Conservation (phyloP, 2,329 filamentous ascomycete genomes). For the Celoporthe dispersa region DNA sequence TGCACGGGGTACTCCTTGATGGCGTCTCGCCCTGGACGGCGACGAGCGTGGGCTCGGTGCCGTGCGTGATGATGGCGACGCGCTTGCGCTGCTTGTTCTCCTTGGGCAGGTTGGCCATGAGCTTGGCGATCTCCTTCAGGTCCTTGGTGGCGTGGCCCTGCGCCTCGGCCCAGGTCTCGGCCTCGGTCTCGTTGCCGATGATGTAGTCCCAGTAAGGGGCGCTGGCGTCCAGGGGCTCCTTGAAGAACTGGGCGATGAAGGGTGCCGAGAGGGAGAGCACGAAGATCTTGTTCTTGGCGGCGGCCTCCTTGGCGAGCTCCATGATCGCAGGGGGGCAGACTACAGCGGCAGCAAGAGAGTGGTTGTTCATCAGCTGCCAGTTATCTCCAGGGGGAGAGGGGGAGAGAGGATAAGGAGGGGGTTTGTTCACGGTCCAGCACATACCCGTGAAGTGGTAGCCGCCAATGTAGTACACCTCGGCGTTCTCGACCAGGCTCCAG, state of each 20-base stretch:
- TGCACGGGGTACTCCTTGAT: constrained; percentile 82
- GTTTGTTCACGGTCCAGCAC: constrained; percentile 16
- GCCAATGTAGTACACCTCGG: constrained; percentile 88
- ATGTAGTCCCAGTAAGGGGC: constrained; percentile 94
- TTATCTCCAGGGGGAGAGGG: neutral
- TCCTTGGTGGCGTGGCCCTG: constrained; percentile 77
- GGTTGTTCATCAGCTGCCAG: neutral
- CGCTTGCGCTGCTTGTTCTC: constrained; percentile 84
- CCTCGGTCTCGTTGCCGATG: constrained; percentile 97
- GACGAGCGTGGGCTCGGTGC: constrained; percentile 86
- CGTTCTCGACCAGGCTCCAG: constrained; percentile 89
- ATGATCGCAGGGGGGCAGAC: constrained; percentile 90
- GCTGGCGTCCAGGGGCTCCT: constrained; percentile 85
- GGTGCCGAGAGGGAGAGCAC: constrained; percentile 91
- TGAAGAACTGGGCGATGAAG: constrained; percentile 98
- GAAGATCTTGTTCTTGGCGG: constrained; percentile 86
- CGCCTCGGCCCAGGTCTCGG: constrained; percentile 81
- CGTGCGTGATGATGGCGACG: constrained; percentile 91
- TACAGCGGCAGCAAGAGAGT: constrained; percentile 31
- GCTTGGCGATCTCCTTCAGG: constrained; percentile 82
- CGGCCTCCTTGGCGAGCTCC: constrained; percentile 89
- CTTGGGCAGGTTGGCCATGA: constrained; percentile 88
- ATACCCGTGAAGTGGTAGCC: constrained; percentile 89
- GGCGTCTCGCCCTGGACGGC: constrained; percentile 73
- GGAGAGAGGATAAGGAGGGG: neutral